Percentiles rank a stretch among this genome's conserved stretches.
Conservation (phyloP, 2,329 filamentous ascomycete genomes). For the Colletotrichum neosansevieriae region DNA sequence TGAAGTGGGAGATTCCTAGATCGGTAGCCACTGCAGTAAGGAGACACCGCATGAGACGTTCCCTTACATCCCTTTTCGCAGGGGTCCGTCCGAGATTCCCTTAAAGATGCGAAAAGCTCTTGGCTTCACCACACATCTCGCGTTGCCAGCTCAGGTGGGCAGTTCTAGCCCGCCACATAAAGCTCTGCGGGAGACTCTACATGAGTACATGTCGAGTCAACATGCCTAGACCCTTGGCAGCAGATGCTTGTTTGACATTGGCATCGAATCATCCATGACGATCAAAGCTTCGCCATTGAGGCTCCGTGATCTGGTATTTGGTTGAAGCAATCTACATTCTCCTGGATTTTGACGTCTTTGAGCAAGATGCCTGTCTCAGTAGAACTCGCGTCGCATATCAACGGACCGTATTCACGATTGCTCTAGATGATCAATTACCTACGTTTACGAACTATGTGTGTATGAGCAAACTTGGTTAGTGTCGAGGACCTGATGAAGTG, state of each 20-base stretch:
- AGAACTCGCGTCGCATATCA: neutral
- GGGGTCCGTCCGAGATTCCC: neutral
- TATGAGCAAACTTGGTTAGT: neutral
- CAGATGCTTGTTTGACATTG: constrained; percentile 11
- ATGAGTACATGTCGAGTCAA: neutral
- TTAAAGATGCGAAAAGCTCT: neutral
- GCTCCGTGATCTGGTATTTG: neutral
- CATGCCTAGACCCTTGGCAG: constrained; percentile 10
- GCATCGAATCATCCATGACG: neutral
- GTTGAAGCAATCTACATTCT: neutral
- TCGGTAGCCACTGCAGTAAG: too few relatives aligned
- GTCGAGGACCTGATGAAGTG: neutral
- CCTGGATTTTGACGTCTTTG: neutral
- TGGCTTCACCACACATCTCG: neutral
- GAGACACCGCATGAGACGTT: too few relatives aligned
- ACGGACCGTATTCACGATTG: neutral
- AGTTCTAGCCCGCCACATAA: neutral
- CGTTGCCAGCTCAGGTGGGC: neutral
- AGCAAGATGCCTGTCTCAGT: neutral
- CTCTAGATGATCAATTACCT: neutral
- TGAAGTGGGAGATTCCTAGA: too few relatives aligned
- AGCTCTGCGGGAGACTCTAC: too few relatives aligned
- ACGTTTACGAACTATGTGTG: neutral
- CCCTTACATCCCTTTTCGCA: neutral
- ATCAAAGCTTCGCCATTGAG: constrained; percentile 7